Evolutionary conservation across 192 early-diverging fungal species (phyloP).

Genomic region (Glomus cerebriforme): DNA sequence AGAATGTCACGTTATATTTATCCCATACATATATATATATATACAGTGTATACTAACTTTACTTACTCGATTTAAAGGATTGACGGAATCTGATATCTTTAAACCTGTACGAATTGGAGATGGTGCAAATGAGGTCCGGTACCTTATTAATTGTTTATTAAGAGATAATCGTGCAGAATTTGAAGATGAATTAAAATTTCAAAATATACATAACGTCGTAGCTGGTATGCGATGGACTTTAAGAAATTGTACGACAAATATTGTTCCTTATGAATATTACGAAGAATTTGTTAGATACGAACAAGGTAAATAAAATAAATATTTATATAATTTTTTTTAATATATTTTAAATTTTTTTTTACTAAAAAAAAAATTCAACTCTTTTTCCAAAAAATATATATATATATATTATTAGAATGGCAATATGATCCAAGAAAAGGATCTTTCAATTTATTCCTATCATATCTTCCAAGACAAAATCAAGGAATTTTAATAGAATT

Average conservation of each 20-base stretch:
- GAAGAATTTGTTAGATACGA: conserved; percentile 30
- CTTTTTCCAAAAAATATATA: neutral
- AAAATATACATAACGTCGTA: conserved; percentile 30
- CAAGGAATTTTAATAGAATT: conserved; percentile 8
- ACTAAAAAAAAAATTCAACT: too few relatives aligned
- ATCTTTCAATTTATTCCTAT: conserved; percentile 19
- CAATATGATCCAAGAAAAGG: conserved; percentile 29
- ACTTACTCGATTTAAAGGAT: too few relatives aligned
- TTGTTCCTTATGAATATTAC: conserved; percentile 26
- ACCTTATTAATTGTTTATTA: conserved; percentile 28
- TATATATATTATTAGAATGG: conserved; percentile 22
- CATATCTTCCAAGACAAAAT: conserved; percentile 1
- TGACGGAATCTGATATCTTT: conserved; percentile 26
- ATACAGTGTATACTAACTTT: too few relatives aligned
- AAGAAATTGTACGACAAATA: neutral
- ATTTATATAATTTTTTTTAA: neutral
- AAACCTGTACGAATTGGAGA: conserved; percentile 7
- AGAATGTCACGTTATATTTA: too few relatives aligned
- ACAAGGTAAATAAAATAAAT: conserved; percentile 22
- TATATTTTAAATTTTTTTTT: neutral
- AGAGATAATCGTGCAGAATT: conserved; percentile 9
- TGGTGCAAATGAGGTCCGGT: conserved; percentile 14
- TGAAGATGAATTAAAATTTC: conserved; percentile 16
- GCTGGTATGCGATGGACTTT: conserved; percentile 22
- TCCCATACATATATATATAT: too few relatives aligned